A percentile compares a stretch with the other conserved stretches of the same genome.
These are phyloP conservation scores for Yamadazyma kanchanaburiensis DNA, from an alignment of 1,139 yeast genomes.

Conservation along the genomic window DNA sequence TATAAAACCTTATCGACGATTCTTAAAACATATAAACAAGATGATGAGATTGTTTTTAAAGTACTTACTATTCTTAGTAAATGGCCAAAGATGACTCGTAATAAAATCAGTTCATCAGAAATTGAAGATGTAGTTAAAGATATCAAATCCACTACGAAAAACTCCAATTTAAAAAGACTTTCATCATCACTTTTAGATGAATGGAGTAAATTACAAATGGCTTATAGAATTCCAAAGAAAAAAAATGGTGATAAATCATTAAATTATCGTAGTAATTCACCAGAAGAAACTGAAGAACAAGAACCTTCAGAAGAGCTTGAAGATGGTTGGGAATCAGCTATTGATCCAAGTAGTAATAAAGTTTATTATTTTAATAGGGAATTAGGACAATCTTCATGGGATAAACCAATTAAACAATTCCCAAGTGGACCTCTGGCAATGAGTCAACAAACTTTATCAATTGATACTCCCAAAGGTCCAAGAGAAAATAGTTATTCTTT, in stretches of 20 bases:
- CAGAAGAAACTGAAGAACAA: constrained; percentile 9
- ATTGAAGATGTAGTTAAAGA: constrained; percentile 63
- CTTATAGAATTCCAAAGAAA: constrained; percentile 73
- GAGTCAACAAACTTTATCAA: not conserved
- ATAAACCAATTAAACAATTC: constrained; percentile 22
- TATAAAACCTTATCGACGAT: constrained; percentile 72
- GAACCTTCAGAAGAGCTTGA: constrained; percentile 25
- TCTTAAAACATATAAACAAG: constrained; percentile 38
- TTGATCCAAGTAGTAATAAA: constrained; percentile 35
- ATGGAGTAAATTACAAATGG: constrained; percentile 79
- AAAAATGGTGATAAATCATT: constrained; percentile 11
- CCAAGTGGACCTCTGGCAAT: too few species aligned
- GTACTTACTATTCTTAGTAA: constrained; percentile 56
- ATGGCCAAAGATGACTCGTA: constrained; percentile 83
- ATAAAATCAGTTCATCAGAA: constrained; percentile 75
- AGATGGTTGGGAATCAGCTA: constrained; percentile 52
- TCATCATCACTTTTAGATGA: constrained; percentile 50
- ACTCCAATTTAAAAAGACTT: constrained; percentile 29
- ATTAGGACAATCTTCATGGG: constrained; percentile 55
- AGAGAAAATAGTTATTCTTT: not conserved
- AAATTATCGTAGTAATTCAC: constrained; percentile 20
- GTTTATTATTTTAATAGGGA: constrained; percentile 55
- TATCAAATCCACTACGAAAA: constrained; percentile 29
- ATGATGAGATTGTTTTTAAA: constrained; percentile 38
- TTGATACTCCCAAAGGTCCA: not conserved